Conservation (phyloP, 768 basidiomycete species). For the Lactarius pseudohatsudake region DNA sequence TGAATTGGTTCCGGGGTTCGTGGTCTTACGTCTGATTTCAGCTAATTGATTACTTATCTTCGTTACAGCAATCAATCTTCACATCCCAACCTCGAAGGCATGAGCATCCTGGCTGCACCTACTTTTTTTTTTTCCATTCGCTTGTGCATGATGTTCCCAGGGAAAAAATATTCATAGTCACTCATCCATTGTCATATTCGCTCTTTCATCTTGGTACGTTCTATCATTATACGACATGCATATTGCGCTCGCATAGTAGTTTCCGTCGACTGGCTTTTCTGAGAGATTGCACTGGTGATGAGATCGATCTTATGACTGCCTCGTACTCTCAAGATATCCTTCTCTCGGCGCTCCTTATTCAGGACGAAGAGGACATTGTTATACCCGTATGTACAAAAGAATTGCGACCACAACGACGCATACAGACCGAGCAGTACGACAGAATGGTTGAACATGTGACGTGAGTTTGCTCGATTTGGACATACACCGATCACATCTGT, state of each 20-base stretch:
- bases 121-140: slow-evolving; percentile 31
- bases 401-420: neutral
- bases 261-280: slow-evolving; percentile 9
- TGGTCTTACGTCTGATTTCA: slow-evolving; percentile 4
- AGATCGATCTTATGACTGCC: neutral
- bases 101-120: slow-evolving; percentile 38
- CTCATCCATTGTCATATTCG: slow-evolving; percentile 23
- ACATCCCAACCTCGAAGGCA: slow-evolving; percentile 80
- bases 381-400: neutral
- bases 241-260: slow-evolving; percentile 26
- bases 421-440: neutral
- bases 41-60: neutral
- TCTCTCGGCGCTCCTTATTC: neutral
- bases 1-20: slow-evolving; percentile 89
- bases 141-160: slow-evolving; percentile 25
- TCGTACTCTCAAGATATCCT: neutral
- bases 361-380: neutral
- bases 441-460: neutral
- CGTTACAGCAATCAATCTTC: slow-evolving; percentile 75
- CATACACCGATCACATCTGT: slow-evolving; percentile 13
- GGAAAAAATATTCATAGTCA: slow-evolving; percentile 20
- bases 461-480: neutral
- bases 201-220: slow-evolving; percentile 16
- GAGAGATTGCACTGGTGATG: slow-evolving; percentile 15
- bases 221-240: slow-evolving; percentile 30